Evolutionary conservation across 1,139 yeast genomes (phyloP).

Genomic region (Petasospora rhodanensis): DNA sequence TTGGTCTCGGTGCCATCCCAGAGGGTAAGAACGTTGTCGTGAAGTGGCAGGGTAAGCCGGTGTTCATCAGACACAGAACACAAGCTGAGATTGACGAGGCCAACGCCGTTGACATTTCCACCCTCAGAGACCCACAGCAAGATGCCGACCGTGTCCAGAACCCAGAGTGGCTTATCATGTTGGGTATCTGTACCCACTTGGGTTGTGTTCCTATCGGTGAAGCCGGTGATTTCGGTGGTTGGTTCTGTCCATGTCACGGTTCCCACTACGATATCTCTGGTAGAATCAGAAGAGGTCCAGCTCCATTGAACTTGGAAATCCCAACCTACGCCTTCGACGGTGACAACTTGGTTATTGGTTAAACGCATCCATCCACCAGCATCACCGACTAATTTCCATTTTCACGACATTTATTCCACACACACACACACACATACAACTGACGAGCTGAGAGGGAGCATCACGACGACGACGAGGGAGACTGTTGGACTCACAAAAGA

Average conservation of each 20-base stretch:
- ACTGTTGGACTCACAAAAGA: too few species aligned
- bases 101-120: slow-evolving; percentile 64
- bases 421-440: background rate
- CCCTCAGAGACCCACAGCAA: slow-evolving; percentile 89
- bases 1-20: slow-evolving; percentile 89
- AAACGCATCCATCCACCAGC: slow-evolving; percentile 21
- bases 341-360: slow-evolving; percentile 81
- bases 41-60: slow-evolving; percentile 99
- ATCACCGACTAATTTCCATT: background rate
- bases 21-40: slow-evolving; percentile 97
- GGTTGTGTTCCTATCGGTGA: slow-evolving; percentile 99
- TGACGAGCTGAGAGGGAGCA: too few species aligned
- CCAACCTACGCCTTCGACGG: slow-evolving; percentile 88
- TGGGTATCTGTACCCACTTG: slow-evolving; percentile 99
- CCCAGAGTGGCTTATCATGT: slow-evolving; percentile 98
- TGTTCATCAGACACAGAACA: slow-evolving; percentile 98
- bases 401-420: background rate
- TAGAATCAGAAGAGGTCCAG: slow-evolving; percentile 99
- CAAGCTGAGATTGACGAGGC: slow-evolving; percentile 92
- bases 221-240: slow-evolving; percentile 99
- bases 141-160: slow-evolving; percentile 93
- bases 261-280: slow-evolving; percentile 99
- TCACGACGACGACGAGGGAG: too few species aligned
- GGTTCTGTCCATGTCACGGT: slow-evolving; percentile 99
- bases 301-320: slow-evolving; percentile 97